These are phyloP conservation scores for Aschersonia sp. DNA, from an alignment of 2,329 filamentous ascomycete species.

Conservation along the genomic window DNA sequence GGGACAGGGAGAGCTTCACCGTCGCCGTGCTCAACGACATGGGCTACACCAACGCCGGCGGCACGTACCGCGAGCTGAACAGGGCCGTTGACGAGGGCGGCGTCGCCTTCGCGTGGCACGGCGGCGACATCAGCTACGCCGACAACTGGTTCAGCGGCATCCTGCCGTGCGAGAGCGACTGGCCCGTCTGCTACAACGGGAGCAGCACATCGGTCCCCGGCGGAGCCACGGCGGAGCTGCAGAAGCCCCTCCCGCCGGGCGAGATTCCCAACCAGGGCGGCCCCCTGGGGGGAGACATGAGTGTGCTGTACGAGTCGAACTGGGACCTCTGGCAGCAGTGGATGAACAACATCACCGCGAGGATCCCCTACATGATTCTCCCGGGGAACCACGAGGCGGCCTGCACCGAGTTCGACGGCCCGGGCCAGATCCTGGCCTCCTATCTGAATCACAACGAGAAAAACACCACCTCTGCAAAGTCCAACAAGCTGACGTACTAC, in stretches of 20 bases:
- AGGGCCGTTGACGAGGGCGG: constrained; percentile 28
- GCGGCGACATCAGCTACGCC: constrained; percentile 34
- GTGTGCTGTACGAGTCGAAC: constrained; percentile 32
- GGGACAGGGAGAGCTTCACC: constrained; percentile 24
- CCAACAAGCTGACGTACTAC: constrained; percentile 28
- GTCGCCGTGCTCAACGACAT: constrained; percentile 36
- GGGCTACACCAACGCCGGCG: constrained; percentile 36
- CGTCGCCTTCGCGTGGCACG: constrained; percentile 36
- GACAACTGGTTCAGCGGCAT: constrained; percentile 38
- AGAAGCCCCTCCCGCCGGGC: constrained; percentile 27
- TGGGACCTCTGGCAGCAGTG: constrained; percentile 38
- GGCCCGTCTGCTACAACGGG: constrained; percentile 38
- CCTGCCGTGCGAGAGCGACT: constrained; percentile 28
- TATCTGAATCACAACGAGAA: constrained; percentile 27
- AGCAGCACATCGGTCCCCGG: constrained; percentile 23
- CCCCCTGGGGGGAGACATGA: constrained; percentile 32
- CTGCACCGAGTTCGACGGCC: constrained; percentile 32
- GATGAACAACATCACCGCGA: constrained; percentile 24
- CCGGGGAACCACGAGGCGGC: constrained; percentile 36
- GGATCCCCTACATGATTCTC: constrained; percentile 33
- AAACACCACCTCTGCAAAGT: constrained; percentile 23
- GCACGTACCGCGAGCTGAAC: constrained; percentile 28
- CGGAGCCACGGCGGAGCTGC: constrained; percentile 23
- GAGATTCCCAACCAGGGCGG: constrained; percentile 29
- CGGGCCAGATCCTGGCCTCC: constrained; percentile 26